Evolutionary conservation across 192 early-diverging fungal species (phyloP), one percentile per base, ranked within the genome.

Genomic region (Thoreauomyces humboldtii): DNA sequence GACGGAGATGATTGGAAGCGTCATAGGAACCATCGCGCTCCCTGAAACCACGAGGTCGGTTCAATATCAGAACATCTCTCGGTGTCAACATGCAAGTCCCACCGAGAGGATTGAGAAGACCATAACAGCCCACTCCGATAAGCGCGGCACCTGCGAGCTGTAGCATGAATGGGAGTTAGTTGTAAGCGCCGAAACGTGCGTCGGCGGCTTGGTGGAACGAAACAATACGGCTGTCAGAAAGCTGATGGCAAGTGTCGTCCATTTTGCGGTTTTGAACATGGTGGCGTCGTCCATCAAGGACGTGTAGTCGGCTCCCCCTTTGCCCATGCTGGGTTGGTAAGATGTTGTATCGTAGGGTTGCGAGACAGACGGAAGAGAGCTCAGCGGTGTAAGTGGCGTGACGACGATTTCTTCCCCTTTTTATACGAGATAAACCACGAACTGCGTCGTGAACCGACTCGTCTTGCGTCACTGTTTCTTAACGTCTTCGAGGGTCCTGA

Each of bases 1-100:
- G 31, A 81, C 68, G 42, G 61, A 48, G 2, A 67, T 21, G 9
- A 77, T 51, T n/a, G 81, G 79, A 43, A 82, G 28, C 32, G 73
- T 72, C 14, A 52, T 67, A 14, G 78, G 77, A 25, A 71, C 70
- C 38, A 81, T 77, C 1, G 59, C 43, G 63, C 42, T n/a, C n/a
- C n/a, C 59, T 28, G n/a, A n/a, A 42, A 14, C n/a, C 41, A 11
- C 11, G 11, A n/a, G 41, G 11, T 14, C 11, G 41, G n/a, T 42
- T 42, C 25, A 15, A 19, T 24, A 15, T 53, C 15, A 53, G 51
- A 1, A 1, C 1, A 53, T 44, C 21, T 1, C 42, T 44, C 21
- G 21, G 21, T 44, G 42, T 44, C 17, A n/a, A 44, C 21, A n/a
- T n/a, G n/a, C n/a, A n/a, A n/a, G n/a, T n/a, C 48, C 21, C 34